Percentiles rank a stretch among this genome's conserved stretches.
Conservation (phyloP, 805 yeast genomes). For the Ogataea glucozyma region DNA sequence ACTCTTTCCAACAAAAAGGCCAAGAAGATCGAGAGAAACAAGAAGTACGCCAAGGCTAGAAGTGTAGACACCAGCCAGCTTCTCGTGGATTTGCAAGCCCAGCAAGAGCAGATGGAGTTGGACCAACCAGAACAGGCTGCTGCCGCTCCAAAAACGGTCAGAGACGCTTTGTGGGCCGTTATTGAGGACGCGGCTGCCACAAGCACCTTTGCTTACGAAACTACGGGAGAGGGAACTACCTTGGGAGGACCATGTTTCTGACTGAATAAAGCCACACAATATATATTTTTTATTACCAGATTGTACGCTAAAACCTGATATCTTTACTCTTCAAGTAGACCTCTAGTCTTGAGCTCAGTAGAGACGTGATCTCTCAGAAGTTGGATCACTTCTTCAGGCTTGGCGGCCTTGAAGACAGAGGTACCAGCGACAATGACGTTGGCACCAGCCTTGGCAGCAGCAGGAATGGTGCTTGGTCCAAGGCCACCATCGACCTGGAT, state of each 20-base stretch:
- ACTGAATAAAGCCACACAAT: not conserved
- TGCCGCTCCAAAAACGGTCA: conserved; percentile 46
- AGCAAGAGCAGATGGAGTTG: conserved; percentile 54
- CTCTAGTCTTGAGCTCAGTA: conserved; percentile 36
- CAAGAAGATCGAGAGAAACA: conserved; percentile 76
- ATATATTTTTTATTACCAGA: conserved; percentile 3
- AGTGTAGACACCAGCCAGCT: conserved; percentile 39
- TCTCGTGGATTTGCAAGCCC: conserved; percentile 49
- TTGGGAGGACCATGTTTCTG: conserved; percentile 71
- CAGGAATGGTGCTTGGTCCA: conserved; percentile 78
- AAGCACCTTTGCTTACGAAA: conserved; percentile 38
- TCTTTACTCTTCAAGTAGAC: not conserved
- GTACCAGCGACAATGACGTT: conserved; percentile 98
- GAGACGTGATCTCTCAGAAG: conserved; percentile 65
- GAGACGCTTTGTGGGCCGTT: conserved; percentile 72
- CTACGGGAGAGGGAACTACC: conserved; percentile 76
- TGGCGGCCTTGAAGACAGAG: conserved; percentile 80
- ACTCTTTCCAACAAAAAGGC: conserved; percentile 77
- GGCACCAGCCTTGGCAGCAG: conserved; percentile 96
- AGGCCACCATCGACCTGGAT: conserved; percentile 98
- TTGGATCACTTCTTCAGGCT: conserved; percentile 74
- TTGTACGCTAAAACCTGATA: conserved; percentile 1
- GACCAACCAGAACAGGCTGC: conserved; percentile 33
- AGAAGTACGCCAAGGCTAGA: conserved; percentile 66
- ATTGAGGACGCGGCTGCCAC: conserved; percentile 57